Evolutionary conservation across 257 asterid species (phyloP).

Genomic region (Parsonsia alboflavescens): DNA sequence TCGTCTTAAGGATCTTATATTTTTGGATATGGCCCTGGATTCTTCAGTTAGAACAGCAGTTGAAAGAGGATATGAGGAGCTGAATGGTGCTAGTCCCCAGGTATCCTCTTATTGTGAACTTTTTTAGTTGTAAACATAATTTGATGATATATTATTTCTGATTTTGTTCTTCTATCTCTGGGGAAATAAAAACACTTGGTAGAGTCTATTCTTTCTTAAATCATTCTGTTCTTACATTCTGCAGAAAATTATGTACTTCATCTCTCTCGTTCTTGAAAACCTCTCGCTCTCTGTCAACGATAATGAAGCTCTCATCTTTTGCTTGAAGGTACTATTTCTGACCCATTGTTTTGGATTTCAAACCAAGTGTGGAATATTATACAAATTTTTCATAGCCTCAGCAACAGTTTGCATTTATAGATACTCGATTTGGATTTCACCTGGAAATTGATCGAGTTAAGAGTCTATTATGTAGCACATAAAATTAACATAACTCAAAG

Average conservation of each 20-base stretch:
- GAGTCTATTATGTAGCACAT: not conserved
- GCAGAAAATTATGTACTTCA: constrained; percentile 93
- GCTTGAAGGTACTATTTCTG: constrained; percentile 63
- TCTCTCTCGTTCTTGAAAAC: constrained; percentile 84
- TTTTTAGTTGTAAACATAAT: constrained; percentile 5
- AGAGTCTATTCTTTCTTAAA: constrained; percentile 12
- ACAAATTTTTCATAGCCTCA: not conserved
- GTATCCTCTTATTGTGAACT: constrained; percentile 23
- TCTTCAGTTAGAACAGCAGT: constrained; percentile 95
- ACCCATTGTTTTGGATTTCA: not conserved
- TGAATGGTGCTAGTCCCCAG: constrained; percentile 78
- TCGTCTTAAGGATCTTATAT: constrained; percentile 91
- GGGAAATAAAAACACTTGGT: not conserved
- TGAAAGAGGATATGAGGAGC: constrained; percentile 91
- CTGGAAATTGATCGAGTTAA: not conserved
- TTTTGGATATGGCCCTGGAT: constrained; percentile 92
- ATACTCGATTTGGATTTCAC: no score
- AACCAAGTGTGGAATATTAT: not conserved
- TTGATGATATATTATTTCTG: constrained; percentile 1
- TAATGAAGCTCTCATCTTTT: constrained; percentile 84
- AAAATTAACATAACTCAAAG: no score
- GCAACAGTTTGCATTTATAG: not conserved
- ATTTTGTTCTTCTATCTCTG: not conserved
- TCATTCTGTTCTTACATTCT: constrained; percentile 19
- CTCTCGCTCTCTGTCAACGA: constrained; percentile 77